A percentile compares a stretch with the other conserved stretches of the same genome.
phyloP scores from a whole-genome alignment of 2,329 filamentous ascomycete genomes.

The Rutstroemia sp. region DNA sequence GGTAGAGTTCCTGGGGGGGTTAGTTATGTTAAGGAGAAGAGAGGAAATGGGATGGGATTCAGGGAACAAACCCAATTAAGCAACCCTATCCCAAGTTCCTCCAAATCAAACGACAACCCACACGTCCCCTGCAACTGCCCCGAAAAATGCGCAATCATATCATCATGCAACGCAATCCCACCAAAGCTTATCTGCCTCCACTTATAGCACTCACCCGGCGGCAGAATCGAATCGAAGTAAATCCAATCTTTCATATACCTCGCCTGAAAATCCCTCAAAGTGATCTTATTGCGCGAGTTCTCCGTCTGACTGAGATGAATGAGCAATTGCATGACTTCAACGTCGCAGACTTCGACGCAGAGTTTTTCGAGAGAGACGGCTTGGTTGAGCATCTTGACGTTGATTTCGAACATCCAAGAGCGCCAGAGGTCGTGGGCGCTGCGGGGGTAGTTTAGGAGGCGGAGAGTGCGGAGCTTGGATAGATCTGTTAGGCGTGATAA shows the following conservation, averaged over 20 bases:
- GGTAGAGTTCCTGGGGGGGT: neutral
- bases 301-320: neutral
- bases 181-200: neutral
- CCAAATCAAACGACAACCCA: neutral
- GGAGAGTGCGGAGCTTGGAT: neutral
- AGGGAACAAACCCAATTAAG: neutral
- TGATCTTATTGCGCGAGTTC: neutral
- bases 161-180: neutral
- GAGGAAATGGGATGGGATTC: no score
- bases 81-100: neutral
- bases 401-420: neutral
- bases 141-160: neutral
- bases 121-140: neutral
- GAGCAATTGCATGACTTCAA: neutral
- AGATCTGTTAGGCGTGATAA: neutral
- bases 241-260: neutral
- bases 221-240: neutral
- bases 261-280: neutral
- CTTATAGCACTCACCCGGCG: neutral
- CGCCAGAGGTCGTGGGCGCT: neutral
- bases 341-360: neutral
- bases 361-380: neutral
- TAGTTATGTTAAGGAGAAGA: no score
- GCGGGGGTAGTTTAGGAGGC: neutral
- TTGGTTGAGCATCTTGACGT: neutral